These are phyloP conservation scores for Ajuga chamaepitys DNA, from an alignment of 257 asterid genomes.

Conservation along the genomic window DNA sequence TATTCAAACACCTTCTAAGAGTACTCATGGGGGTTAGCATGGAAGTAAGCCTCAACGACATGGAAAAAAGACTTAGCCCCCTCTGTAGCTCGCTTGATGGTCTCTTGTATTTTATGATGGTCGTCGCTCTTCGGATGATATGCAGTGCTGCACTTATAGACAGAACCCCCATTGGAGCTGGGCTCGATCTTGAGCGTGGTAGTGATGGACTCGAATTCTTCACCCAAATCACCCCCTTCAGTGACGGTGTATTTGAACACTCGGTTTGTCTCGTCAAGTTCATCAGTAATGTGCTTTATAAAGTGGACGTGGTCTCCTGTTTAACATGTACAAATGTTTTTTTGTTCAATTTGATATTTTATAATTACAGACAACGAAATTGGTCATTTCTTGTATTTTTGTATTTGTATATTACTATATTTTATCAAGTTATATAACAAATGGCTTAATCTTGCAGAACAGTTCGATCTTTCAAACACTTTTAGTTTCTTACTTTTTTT, in stretches of 20 bases:
- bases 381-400: too few relatives aligned
- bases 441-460: too few relatives aligned
- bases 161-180: constrained; percentile 37
- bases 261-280: constrained; percentile 28
- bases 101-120: constrained; percentile 20
- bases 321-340: not conserved
- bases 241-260: constrained; percentile 30
- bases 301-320: constrained; percentile 31
- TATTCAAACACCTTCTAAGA: too few relatives aligned
- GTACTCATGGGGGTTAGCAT: constrained; percentile 20
- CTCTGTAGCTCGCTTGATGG: constrained; percentile 21
- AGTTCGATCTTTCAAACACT: too few relatives aligned
- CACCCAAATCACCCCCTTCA: constrained; percentile 42
- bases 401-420: too few relatives aligned
- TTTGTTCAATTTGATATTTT: too few relatives aligned
- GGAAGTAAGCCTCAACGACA: constrained; percentile 25
- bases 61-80: constrained; percentile 17
- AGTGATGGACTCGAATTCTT: constrained; percentile 27
- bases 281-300: constrained; percentile 33
- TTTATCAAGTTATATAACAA: too few relatives aligned
- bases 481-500: too few relatives aligned
- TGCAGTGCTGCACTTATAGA: constrained; percentile 17
- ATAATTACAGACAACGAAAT: too few relatives aligned
- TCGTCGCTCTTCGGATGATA: constrained; percentile 29
- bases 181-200: constrained; percentile 23